Base-by-base conservation (phyloP, 1,139 yeast genomes). In the Diutina pseudorugosa region DNA sequence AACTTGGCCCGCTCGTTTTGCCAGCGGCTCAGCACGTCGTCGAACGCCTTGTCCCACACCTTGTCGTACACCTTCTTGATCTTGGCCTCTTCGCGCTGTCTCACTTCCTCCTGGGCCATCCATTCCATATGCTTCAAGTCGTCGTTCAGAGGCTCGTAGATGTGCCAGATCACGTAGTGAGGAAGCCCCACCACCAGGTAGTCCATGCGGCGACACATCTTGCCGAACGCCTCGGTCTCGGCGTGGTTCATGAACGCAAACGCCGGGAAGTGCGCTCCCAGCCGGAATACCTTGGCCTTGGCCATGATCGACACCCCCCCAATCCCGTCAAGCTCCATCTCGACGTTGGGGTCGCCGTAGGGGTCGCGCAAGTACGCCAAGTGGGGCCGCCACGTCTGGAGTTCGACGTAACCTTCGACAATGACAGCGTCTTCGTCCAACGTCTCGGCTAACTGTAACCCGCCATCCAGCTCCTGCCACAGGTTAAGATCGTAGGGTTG, bases 111-210 rank as follows among this genome's bases (percentile, higher is more conserved):
- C 61, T 86, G 80, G 0, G 95, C 96, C 95, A 89, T 86, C 95
- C 95, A 88, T 65, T 86, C 95, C 96, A 89, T 89, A 64, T 89
- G 95, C 68, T 87, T 85, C 68, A 86, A 73, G 70, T 87, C 95
- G 61, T 86, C 95, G 3, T 83, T 76, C 7, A 91, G 83, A 20
- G 96, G 95, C 66, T 88, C 96, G 66, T 87, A 88, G 56, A 88
- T 84, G 65, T 88, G 96, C 96, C 96, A 88, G 57, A 88, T 84
- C 47, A 87, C 93, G 64, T 89, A 88, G 68, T 88, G 95, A 6
- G 96, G 95, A 59, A 88, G 72, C 0, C 96, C 96, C 52, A 82
- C 80, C 19, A 88, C 96, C 8, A 82, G 76, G 64, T 76, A 85
- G 7, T 91, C 91, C 94, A 88, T 86, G 62, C 83, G 72, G 60